phyloP scores from a whole-genome alignment of 495 filamentous ascomycete genomes.

The Tuber melanosporum region DNA sequence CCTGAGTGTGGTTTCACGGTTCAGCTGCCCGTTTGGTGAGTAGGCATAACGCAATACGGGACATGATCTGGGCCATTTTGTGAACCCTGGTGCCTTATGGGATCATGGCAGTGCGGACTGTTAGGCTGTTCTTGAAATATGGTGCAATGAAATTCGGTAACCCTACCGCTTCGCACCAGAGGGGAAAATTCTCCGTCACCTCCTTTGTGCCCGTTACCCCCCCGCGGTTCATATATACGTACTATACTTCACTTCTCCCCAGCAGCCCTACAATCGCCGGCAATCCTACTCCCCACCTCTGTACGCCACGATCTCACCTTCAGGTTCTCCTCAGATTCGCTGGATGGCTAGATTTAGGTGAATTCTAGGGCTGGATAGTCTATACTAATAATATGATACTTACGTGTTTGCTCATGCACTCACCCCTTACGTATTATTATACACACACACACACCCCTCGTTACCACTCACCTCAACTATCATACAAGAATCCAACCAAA shows the following conservation, averaged over 20 bases:
- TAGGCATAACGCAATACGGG: too few relatives aligned
- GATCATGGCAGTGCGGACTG: background rate
- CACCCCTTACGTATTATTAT: background rate
- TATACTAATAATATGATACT: background rate
- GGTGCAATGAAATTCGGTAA: background rate
- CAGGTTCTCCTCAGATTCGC: background rate
- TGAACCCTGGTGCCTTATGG: background rate
- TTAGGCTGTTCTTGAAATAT: background rate
- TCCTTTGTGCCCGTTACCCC: background rate
- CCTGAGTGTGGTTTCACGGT: background rate
- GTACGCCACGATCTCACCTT: background rate
- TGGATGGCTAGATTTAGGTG: background rate
- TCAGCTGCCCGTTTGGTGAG: background rate
- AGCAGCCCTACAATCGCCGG: too few relatives aligned
- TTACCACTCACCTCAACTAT: background rate
- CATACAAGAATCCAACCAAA: background rate
- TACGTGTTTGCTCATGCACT: background rate
- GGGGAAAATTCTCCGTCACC: background rate
- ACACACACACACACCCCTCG: background rate
- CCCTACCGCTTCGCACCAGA: background rate
- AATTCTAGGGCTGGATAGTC: background rate
- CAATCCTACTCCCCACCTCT: background rate
- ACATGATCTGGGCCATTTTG: background rate
- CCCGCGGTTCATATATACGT: too few relatives aligned
- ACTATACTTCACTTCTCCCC: background rate